phyloP scores from a whole-genome alignment of 371 early-diverging fungal species.

The Encephalitozoon romaleae region DNA sequence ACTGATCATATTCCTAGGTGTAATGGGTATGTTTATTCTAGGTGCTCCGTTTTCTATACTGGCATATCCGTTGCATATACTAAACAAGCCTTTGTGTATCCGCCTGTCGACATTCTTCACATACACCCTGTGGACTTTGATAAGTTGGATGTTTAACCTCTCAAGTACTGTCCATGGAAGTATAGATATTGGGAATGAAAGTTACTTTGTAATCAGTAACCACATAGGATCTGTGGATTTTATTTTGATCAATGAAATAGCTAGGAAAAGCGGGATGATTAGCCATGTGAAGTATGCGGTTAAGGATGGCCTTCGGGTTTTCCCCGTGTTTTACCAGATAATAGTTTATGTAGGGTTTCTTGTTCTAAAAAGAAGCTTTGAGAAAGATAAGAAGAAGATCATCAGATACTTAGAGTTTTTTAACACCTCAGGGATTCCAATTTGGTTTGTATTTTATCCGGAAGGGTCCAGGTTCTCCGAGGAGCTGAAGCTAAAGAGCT shows the following conservation, averaged over 20 bases:
- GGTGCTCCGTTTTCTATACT: neutral
- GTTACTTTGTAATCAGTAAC: conserved; percentile 54
- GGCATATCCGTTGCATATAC: neutral
- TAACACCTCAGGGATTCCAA: conserved; percentile 6
- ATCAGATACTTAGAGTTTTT: conserved; percentile 19
- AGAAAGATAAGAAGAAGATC: conserved; percentile 54
- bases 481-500: conserved; percentile 57
- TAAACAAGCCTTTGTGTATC: neutral
- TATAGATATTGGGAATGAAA: neutral
- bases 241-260: conserved; percentile 41
- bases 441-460: conserved; percentile 58
- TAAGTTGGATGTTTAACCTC: neutral
- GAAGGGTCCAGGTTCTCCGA: conserved; percentile 57
- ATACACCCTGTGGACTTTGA: conserved; percentile 9
- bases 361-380: conserved; percentile 49
- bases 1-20: neutral
- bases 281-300: conserved; percentile 48
- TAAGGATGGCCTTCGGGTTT: conserved; percentile 42
- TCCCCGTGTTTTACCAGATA: conserved; percentile 56
- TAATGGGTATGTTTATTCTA: neutral
- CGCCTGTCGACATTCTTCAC: conserved; percentile 11
- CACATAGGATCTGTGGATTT: conserved; percentile 59
- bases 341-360: conserved; percentile 41
- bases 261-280: conserved; percentile 13
- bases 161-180: neutral